A percentile compares a stretch with the other conserved stretches of the same genome.
These are phyloP conservation scores for Ogataea paraovalis DNA, from an alignment of 805 yeast genomes.

Conservation along the genomic window DNA sequence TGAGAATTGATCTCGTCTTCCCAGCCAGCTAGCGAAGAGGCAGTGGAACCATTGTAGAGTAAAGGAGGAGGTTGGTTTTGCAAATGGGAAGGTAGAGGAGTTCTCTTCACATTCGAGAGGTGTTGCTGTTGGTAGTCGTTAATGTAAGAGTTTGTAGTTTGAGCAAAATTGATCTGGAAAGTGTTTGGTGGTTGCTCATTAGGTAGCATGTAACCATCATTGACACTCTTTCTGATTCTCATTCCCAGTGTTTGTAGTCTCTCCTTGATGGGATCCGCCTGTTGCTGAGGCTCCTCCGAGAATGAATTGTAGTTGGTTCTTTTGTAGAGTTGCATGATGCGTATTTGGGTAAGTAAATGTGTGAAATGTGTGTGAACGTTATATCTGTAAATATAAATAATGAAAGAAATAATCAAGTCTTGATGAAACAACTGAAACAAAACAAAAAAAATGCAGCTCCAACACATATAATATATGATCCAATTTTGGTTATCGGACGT, in stretches of 20 bases:
- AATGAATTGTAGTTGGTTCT: constrained; percentile 3
- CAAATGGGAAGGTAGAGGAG: constrained; percentile 38
- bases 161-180: constrained; percentile 1
- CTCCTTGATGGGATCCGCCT: constrained; percentile 24
- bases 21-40: constrained; percentile 43
- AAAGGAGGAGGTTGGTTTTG: constrained; percentile 41
- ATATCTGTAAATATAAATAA: background rate
- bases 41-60: constrained; percentile 40
- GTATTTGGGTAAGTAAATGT: background rate
- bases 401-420: too few species aligned
- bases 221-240: constrained; percentile 66
- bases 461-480: too few species aligned
- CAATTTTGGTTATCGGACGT: too few species aligned
- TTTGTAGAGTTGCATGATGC: constrained; percentile 5
- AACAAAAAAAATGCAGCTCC: too few species aligned
- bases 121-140: constrained; percentile 19
- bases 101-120: constrained; percentile 25
- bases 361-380: background rate
- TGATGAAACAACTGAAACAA: too few species aligned
- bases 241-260: constrained; percentile 58
- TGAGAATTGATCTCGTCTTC: constrained; percentile 26
- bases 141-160: constrained; percentile 2
- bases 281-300: background rate
- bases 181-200: constrained; percentile 3
- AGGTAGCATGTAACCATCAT: constrained; percentile 49